A percentile compares a stretch with the other conserved stretches of the same genome.
Evolutionary conservation across 1,139 yeast genomes (phyloP).

Genomic region (Yamadazyma songkhlaensis): DNA sequence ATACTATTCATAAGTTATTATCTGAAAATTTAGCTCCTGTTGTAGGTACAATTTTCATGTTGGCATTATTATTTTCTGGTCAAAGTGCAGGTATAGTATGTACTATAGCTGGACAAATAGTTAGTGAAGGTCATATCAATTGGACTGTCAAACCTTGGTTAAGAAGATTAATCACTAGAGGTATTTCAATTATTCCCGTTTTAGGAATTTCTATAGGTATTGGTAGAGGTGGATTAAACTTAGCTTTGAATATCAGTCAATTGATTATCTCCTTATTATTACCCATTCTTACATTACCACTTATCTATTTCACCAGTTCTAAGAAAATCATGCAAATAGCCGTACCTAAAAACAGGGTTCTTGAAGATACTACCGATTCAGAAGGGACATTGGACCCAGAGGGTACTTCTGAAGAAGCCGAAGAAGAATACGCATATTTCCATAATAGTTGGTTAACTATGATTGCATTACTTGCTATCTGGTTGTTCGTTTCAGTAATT

Average conservation of each 20-base stretch:
- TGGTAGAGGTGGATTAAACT: constrained; percentile 62
- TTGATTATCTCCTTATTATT: constrained; percentile 69
- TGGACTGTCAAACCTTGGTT: constrained; percentile 75
- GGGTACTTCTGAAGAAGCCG: constrained; percentile 1
- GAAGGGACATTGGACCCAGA: constrained; percentile 3
- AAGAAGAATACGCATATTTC: constrained; percentile 41
- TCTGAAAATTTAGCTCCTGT: constrained; percentile 59
- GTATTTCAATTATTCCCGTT: constrained; percentile 72
- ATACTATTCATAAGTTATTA: constrained; percentile 62
- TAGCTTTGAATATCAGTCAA: constrained; percentile 72
- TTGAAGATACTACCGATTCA: constrained; percentile 14
- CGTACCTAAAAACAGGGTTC: constrained; percentile 12
- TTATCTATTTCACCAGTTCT: constrained; percentile 69
- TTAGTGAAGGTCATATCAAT: constrained; percentile 73
- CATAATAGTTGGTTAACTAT: constrained; percentile 62
- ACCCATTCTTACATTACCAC: constrained; percentile 75
- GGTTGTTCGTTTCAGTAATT: constrained; percentile 64
- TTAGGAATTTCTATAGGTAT: constrained; percentile 57
- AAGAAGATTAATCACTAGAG: constrained; percentile 67
- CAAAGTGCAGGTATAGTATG: constrained; percentile 82
- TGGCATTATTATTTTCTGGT: constrained; percentile 73
- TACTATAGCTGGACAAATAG: constrained; percentile 79
- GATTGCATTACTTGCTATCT: constrained; percentile 42
- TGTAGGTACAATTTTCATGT: constrained; percentile 75
- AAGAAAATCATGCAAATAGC: constrained; percentile 60